These are phyloP conservation scores for Carallia pectinifolia DNA, from an alignment of 345 rosid genomes.

Conservation along the genomic window DNA sequence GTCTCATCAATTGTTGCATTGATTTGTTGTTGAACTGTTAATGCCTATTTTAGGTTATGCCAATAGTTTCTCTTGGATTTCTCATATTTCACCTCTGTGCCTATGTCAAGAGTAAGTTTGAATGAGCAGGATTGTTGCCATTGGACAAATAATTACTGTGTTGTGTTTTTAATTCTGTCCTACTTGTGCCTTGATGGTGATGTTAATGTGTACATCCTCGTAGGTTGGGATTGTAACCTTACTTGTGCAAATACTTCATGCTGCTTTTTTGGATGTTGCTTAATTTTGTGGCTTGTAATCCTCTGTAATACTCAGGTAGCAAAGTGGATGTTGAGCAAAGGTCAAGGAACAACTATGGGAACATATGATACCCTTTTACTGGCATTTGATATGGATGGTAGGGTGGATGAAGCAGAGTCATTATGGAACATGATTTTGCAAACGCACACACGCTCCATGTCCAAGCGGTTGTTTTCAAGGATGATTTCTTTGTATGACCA, in stretches of 20 bases:
- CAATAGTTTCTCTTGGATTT: not conserved
- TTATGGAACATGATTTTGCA: constrained; percentile 87
- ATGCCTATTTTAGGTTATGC: not conserved
- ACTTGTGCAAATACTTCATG: not conserved
- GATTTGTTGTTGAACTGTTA: not conserved
- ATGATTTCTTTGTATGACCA: constrained; percentile 83
- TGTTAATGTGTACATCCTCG: too few relatives aligned
- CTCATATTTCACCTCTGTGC: not conserved
- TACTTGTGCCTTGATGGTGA: not conserved
- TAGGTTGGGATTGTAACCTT: too few relatives aligned
- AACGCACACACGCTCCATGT: constrained; percentile 67
- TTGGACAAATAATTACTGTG: too few relatives aligned
- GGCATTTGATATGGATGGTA: constrained; percentile 80
- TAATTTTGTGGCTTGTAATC: constrained; percentile 11
- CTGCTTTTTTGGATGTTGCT: constrained; percentile 1
- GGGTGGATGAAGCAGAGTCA: constrained; percentile 74
- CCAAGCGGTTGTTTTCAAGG: constrained; percentile 74
- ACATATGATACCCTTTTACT: constrained; percentile 72
- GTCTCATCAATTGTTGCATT: not conserved
- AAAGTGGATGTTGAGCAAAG: constrained; percentile 95
- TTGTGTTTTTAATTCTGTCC: not conserved
- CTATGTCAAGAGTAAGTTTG: not conserved
- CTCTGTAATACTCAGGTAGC: constrained; percentile 52
- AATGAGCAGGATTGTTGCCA: too few relatives aligned
- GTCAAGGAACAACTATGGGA: constrained; percentile 89